Base-by-base conservation (phyloP, 495 filamentous ascomycete genomes). In the Xylaria bambusicola region DNA sequence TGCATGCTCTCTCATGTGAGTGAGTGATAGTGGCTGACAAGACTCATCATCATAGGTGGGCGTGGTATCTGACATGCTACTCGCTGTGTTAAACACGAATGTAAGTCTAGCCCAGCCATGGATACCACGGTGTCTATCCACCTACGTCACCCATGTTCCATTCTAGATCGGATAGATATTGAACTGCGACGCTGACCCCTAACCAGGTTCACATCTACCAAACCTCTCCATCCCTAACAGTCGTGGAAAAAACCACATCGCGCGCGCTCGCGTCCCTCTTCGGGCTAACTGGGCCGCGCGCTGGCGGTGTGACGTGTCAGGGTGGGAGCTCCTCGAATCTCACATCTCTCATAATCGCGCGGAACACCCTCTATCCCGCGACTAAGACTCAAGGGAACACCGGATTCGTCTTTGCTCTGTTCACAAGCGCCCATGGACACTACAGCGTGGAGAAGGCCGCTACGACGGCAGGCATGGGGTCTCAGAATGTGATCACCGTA, bases 401-500 rank as follows among this genome's bases (percentile, higher is more conserved):
- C 7, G 66, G 66, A 8, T 80, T 82, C 62, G 70, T 75, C 6
- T 92, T 97, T 62, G 83, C 92, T 8, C 78, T 96, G n/a, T 96
- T 97, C 80, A 96, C 93, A 15, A 88, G 85, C 63, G 84, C 77
- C 23, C 91, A 97, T 69, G 92, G 92, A 1, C 93, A 97, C 77
- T 98, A 97, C 76, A 92, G 87, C 41, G 81, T 96, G n/a, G 91
- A 96, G 69, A 97, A 97, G 74, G 92, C 93, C 0, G 92, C 92
- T 13, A 86, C 92, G 58, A 88, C 91, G 69, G 86, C 87, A 54
- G 94, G 94, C 7, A 79, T 98, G 27, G 94, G 94, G 3, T 86
- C 86, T 31, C 71, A 77, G 33, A 80, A 84, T 47, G 92, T 94
- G 8, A 83, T 86, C 76, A 66, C 78, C n/a, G 89, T 97, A 1